Percentiles rank a stretch among this genome's conserved stretches.
Evolutionary conservation across 495 filamentous ascomycete species (phyloP).

Genomic region (Chaetomium fimeti): DNA sequence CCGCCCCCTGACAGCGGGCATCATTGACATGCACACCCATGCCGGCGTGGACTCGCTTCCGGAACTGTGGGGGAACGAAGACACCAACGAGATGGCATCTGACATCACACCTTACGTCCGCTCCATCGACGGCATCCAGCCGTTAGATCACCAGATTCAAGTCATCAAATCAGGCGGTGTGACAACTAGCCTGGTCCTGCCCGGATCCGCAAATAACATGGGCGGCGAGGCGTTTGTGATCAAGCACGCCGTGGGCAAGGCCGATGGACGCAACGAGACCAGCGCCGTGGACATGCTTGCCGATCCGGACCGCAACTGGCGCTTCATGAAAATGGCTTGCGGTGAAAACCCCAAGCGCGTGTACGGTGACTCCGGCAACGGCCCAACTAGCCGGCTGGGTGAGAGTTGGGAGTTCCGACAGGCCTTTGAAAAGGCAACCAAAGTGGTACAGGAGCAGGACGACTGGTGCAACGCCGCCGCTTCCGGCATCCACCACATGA

Average conservation of each 20-base stretch:
- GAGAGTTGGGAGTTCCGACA: constrained; percentile 64
- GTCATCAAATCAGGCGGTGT: constrained; percentile 68
- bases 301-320: constrained; percentile 50
- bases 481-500: constrained; percentile 41
- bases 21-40: constrained; percentile 69
- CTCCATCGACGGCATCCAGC: constrained; percentile 54
- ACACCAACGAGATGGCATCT: constrained; percentile 52
- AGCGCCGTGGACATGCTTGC: constrained; percentile 49
- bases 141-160: constrained; percentile 53
- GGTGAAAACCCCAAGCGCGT: constrained; percentile 62
- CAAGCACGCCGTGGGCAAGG: constrained; percentile 55
- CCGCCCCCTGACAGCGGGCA: constrained; percentile 58
- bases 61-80: constrained; percentile 42
- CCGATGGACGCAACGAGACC: constrained; percentile 53
- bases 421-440: constrained; percentile 57
- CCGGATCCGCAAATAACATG: constrained; percentile 65
- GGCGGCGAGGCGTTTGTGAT: constrained; percentile 64
- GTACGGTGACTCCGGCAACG: constrained; percentile 47
- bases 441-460: constrained; percentile 53
- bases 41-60: constrained; percentile 49
- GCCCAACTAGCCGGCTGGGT: constrained; percentile 52
- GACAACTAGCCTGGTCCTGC: constrained; percentile 63
- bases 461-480: constrained; percentile 58
- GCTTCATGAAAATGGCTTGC: constrained; percentile 72
- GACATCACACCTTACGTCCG: constrained; percentile 59